Conservation (phyloP, 805 yeast genomes). For the Saccharomycopsis babjevae region DNA sequence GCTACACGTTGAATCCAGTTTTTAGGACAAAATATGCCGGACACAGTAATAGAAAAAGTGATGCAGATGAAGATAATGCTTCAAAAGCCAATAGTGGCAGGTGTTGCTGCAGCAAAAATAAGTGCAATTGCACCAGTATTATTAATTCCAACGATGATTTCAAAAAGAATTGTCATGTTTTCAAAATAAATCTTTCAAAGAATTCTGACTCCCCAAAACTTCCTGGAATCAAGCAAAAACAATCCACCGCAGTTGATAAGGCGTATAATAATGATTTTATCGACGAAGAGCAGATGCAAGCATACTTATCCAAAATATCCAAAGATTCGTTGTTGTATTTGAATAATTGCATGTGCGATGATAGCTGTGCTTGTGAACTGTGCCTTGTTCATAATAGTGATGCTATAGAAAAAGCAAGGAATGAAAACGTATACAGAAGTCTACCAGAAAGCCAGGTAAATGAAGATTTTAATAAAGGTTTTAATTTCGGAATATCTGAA, state of each 20-base stretch:
- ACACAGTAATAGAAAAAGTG: not conserved
- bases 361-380: slow-evolving; percentile 12
- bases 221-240: not conserved
- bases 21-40: not conserved
- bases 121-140: not conserved
- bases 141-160: not conserved
- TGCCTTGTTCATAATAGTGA: slow-evolving; percentile 11
- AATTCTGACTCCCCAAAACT: not conserved
- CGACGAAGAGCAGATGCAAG: not conserved
- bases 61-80: not conserved
- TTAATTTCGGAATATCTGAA: not conserved
- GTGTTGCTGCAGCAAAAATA: not conserved
- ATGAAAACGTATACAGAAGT: not conserved
- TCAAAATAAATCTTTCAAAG: slow-evolving; percentile 4
- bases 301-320: not conserved
- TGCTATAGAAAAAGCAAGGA: not conserved
- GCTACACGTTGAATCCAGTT: slow-evolving; percentile 12
- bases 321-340: not conserved
- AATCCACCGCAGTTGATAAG: not conserved
- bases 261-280: not conserved
- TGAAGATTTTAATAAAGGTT: not conserved
- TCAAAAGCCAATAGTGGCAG: not conserved
- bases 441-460: not conserved
- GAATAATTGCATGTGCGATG: slow-evolving; percentile 13
- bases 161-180: slow-evolving; percentile 5